These are phyloP conservation scores for Bacidia gigantensis DNA, from an alignment of 495 filamentous ascomycete genomes.

Conservation along the genomic window DNA sequence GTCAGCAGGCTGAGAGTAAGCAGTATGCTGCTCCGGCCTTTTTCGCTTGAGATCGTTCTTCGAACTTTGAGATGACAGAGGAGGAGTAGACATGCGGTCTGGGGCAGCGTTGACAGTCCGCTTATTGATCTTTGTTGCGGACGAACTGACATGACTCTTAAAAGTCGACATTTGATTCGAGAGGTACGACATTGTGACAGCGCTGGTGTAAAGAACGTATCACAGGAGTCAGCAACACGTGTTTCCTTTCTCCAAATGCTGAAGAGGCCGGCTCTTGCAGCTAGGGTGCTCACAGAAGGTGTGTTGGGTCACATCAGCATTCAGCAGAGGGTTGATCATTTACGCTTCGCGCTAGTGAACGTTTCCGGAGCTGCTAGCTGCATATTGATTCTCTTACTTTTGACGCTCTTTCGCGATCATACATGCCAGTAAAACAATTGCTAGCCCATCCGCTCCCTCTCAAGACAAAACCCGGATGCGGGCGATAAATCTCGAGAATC, in stretches of 20 bases:
- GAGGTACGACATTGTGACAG: constrained; percentile 34
- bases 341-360: background rate
- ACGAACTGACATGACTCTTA: constrained; percentile 31
- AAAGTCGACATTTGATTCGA: constrained; percentile 36
- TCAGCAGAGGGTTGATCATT: background rate
- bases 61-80: constrained; percentile 23
- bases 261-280: background rate
- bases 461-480: no score
- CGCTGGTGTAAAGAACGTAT: background rate
- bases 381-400: background rate
- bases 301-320: no score
- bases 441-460: background rate
- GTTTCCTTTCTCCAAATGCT: no score
- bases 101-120: constrained; percentile 24
- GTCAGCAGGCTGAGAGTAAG: constrained; percentile 65
- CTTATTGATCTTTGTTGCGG: constrained; percentile 36
- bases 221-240: no score
- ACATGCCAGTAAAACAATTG: background rate
- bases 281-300: no score
- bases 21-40: constrained; percentile 40
- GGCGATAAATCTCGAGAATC: background rate
- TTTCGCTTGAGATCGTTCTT: constrained; percentile 41
- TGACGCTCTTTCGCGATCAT: background rate
- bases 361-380: background rate
- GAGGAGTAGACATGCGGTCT: constrained; percentile 25